phyloP scores from a whole-genome alignment of 2,329 filamentous ascomycete genomes.

The Penicillium janthinellum region DNA sequence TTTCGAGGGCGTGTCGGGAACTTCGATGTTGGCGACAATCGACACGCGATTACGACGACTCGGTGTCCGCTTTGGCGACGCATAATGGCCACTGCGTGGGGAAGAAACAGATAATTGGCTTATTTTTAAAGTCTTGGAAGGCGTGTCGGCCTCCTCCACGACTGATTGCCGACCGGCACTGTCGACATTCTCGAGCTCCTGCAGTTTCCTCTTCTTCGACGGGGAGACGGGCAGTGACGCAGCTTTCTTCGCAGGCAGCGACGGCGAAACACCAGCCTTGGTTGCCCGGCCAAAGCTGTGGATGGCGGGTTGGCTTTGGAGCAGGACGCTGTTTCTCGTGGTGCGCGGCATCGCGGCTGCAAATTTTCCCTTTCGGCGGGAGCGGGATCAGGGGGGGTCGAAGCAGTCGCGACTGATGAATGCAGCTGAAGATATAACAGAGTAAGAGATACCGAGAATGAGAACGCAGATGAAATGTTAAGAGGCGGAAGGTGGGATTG shows the following conservation, averaged over 20 bases:
- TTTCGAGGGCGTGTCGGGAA: constrained; percentile 32
- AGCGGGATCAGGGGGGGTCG: constrained; percentile 8
- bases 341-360: constrained; percentile 36
- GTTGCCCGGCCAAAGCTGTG: constrained; percentile 48
- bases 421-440: constrained; percentile 13
- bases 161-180: constrained; percentile 18
- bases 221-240: constrained; percentile 36
- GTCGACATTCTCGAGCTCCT: constrained; percentile 38
- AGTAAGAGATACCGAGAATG: constrained; percentile 27
- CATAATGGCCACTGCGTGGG: constrained; percentile 34
- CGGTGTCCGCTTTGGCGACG: constrained; percentile 26
- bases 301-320: constrained; percentile 43
- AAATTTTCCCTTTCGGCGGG: constrained; percentile 19
- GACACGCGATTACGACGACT: constrained; percentile 55
- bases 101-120: constrained; percentile 36
- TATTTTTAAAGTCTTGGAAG: constrained; percentile 39
- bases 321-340: constrained; percentile 34
- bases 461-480: constrained; percentile 6
- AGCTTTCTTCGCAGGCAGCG: constrained; percentile 36
- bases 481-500: constrained; percentile 3
- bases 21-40: constrained; percentile 13
- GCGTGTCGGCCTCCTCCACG: constrained; percentile 28
- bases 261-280: constrained; percentile 41
- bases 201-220: constrained; percentile 45
- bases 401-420: constrained; percentile 2